A percentile compares a stretch with the other conserved stretches of the same genome.
These are phyloP conservation scores for Cadophora gregata DNA, from an alignment of 2,329 filamentous ascomycete genomes.

Conservation along the genomic window DNA sequence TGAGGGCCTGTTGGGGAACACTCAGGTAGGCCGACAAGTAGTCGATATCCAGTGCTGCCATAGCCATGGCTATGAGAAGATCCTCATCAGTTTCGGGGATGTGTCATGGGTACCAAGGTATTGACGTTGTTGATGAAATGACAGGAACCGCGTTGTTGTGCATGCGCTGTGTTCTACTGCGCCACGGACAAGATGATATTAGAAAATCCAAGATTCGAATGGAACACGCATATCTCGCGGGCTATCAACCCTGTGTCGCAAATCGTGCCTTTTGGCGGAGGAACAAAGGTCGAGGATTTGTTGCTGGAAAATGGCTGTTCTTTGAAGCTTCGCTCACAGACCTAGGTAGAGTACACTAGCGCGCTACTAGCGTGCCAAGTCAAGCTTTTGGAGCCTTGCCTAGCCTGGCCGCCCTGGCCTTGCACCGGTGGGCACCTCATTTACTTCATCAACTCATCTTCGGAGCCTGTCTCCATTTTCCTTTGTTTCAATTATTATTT, in stretches of 20 bases:
- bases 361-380: background rate
- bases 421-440: background rate
- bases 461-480: slow-evolving; percentile 18
- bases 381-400: too few species aligned
- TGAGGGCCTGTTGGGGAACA: slow-evolving; percentile 68
- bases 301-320: slow-evolving; percentile 1
- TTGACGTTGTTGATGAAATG: slow-evolving; percentile 17
- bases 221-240: slow-evolving; percentile 12
- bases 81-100: slow-evolving; percentile 35
- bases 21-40: slow-evolving; percentile 76
- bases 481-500: slow-evolving; percentile 21
- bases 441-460: background rate
- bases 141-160: slow-evolving; percentile 23
- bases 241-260: background rate
- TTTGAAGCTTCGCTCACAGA: slow-evolving; percentile 19
- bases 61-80: slow-evolving; percentile 57
- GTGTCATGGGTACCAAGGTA: slow-evolving; percentile 21
- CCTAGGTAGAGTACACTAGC: background rate
- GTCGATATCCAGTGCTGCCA: slow-evolving; percentile 68
- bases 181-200: background rate
- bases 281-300: background rate
- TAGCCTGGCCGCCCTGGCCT: background rate
- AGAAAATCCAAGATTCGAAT: background rate
- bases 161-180: slow-evolving; percentile 20
- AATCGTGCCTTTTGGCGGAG: background rate